These are phyloP conservation scores for Pyrenophora graminea DNA, from an alignment of 2,329 filamentous ascomycete genomes.

Conservation along the genomic window DNA sequence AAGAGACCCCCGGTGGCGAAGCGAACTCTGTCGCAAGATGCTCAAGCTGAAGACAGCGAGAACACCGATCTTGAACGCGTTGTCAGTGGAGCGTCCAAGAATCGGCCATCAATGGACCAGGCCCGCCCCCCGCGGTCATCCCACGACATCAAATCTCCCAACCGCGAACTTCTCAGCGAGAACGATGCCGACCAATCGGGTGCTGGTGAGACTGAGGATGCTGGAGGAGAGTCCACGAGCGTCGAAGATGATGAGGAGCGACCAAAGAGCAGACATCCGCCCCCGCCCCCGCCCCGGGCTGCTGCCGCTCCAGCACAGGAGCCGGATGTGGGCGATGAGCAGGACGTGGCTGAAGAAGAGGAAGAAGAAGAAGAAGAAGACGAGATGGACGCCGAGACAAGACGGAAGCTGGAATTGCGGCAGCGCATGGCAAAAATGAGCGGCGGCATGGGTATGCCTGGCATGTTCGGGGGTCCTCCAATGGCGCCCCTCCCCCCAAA, in stretches of 20 bases:
- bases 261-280: conserved; percentile 25
- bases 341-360: conserved; percentile 57
- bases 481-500: conserved; percentile 57
- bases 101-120: conserved; percentile 48
- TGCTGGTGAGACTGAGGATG: conserved; percentile 65
- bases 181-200: conserved; percentile 70
- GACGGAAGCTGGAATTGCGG: conserved; percentile 82
- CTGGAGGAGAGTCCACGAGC: conserved; percentile 66
- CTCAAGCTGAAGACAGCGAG: conserved; percentile 39
- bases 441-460: conserved; percentile 94
- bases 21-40: conserved; percentile 55
- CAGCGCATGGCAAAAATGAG: conserved; percentile 99
- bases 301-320: conserved; percentile 50
- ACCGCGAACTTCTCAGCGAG: conserved; percentile 62
- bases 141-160: conserved; percentile 47
- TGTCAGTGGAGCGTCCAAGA: conserved; percentile 37
- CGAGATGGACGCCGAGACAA: conserved; percentile 84
- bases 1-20: conserved; percentile 73
- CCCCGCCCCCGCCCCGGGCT: conserved; percentile 24
- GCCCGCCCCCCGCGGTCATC: conserved; percentile 46
- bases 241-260: conserved; percentile 75
- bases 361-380: conserved; percentile 81
- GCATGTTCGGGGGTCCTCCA: conserved; percentile 79
- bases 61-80: conserved; percentile 45
- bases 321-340: conserved; percentile 55